Percentiles rank a stretch among this genome's conserved stretches.
phyloP scores from a whole-genome alignment of 768 basidiomycete genomes.

The Tulasnella sp. region DNA sequence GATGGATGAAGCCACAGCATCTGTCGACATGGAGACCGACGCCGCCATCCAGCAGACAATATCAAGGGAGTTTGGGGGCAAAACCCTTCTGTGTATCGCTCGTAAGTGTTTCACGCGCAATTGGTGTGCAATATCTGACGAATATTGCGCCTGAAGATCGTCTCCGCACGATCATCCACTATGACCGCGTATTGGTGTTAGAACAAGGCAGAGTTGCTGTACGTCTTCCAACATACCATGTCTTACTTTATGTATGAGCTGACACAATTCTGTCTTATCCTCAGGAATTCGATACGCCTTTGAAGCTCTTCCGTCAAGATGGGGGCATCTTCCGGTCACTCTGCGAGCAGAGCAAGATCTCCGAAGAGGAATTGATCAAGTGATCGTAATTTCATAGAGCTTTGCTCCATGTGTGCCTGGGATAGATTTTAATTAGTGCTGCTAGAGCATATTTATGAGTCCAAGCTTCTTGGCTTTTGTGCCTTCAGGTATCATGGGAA shows the following conservation, averaged over 20 bases:
- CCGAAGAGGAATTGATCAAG: slow-evolving; percentile 25
- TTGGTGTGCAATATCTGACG: neutral
- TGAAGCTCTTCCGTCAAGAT: slow-evolving; percentile 33
- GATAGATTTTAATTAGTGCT: no score
- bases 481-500: no score
- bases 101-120: neutral
- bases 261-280: neutral
- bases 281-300: slow-evolving; percentile 42
- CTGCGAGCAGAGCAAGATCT: slow-evolving; percentile 29
- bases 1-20: slow-evolving; percentile 22
- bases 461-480: no score
- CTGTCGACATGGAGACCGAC: slow-evolving; percentile 24
- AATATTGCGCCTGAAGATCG: neutral
- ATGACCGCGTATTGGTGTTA: slow-evolving; percentile 43
- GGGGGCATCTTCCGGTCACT: slow-evolving; percentile 34
- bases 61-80: slow-evolving; percentile 25
- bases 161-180: slow-evolving; percentile 26
- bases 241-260: neutral
- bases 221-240: slow-evolving; percentile 3
- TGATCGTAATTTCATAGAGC: no score
- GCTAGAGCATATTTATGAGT: no score
- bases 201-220: slow-evolving; percentile 40
- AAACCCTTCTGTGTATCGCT: slow-evolving; percentile 19
- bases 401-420: no score
- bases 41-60: slow-evolving; percentile 25